phyloP scores from a whole-genome alignment of 257 asterid species.

The Solanum sejunctum region DNA sequence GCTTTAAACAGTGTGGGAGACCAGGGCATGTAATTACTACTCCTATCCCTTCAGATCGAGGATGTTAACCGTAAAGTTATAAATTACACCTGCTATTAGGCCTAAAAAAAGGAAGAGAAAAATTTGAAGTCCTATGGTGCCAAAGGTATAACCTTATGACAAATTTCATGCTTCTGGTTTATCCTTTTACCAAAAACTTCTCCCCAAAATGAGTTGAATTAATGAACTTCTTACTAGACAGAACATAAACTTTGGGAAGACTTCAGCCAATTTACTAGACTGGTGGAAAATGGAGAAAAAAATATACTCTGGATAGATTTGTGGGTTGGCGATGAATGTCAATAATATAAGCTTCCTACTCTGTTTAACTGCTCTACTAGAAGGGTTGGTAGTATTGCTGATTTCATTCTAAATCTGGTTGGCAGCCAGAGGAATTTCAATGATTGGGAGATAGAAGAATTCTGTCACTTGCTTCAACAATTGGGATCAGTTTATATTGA shows the following conservation, averaged over 20 bases:
- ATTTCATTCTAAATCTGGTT: background rate
- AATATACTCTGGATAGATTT: background rate
- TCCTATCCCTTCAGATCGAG: background rate
- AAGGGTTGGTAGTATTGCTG: background rate
- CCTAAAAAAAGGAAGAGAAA: background rate
- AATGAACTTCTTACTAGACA: background rate
- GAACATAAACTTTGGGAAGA: background rate
- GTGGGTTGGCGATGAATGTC: background rate
- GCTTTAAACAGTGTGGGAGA: constrained; percentile 5
- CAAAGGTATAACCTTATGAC: background rate
- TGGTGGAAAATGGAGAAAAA: background rate
- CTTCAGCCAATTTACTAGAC: background rate
- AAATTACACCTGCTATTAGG: background rate
- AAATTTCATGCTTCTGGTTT: background rate
- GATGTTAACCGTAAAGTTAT: background rate
- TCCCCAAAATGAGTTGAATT: background rate
- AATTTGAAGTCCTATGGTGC: background rate
- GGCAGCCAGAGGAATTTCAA: background rate
- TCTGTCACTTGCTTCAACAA: background rate
- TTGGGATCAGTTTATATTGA: background rate
- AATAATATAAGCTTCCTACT: background rate
- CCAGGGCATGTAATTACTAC: constrained; percentile 2
- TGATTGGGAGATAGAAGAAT: background rate
- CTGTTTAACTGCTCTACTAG: background rate
- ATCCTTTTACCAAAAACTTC: background rate